phyloP scores from a whole-genome alignment of 345 rosid species.

The Toxicodendron radicans region DNA sequence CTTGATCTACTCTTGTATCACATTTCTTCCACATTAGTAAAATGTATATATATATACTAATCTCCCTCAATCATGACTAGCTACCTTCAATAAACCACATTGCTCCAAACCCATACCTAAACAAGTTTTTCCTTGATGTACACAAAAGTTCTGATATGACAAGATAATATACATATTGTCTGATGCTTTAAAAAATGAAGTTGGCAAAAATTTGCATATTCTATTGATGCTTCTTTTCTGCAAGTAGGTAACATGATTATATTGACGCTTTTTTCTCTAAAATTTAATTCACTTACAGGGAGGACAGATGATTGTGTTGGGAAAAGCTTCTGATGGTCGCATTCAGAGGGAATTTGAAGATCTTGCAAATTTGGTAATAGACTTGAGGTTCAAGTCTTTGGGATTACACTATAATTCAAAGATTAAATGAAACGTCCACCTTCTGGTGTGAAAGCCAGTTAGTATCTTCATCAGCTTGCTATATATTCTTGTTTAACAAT shows the following conservation, averaged over 20 bases:
- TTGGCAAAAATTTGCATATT: background rate
- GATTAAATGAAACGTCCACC: background rate
- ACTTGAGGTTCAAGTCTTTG: conserved; percentile 10
- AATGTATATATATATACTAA: no score
- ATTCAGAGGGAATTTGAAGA: conserved; percentile 47
- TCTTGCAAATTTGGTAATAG: conserved; percentile 49
- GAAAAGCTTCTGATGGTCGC: conserved; percentile 48
- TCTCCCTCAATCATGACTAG: background rate
- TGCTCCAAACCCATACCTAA: background rate
- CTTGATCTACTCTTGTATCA: no score
- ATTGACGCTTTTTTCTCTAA: background rate
- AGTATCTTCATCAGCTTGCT: background rate
- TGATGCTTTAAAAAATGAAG: background rate
- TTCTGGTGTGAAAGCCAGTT: background rate
- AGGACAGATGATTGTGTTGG: conserved; percentile 59
- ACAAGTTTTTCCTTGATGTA: background rate
- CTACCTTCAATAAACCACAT: background rate
- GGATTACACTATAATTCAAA: background rate
- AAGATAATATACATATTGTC: background rate
- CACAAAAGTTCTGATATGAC: background rate
- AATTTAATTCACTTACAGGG: conserved; percentile 34
- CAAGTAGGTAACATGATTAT: background rate
- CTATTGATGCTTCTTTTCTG: background rate
- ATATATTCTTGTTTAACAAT: background rate
- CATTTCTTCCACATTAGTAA: no score